Evolutionary conservation across 2,329 filamentous ascomycete species (phyloP), one percentile per base, ranked within the genome.

Genomic region (Capronia coronata): DNA sequence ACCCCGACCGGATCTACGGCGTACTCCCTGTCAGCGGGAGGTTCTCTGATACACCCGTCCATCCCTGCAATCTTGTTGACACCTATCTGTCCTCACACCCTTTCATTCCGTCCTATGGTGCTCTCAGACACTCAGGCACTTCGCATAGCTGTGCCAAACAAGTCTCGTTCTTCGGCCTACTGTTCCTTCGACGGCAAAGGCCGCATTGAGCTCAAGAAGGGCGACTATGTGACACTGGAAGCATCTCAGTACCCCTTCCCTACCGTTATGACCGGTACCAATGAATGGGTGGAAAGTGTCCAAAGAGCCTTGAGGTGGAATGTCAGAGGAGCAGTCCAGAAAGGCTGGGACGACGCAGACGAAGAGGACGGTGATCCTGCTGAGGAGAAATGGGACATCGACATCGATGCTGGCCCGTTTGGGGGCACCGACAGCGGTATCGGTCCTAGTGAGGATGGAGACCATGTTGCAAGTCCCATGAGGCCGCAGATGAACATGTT

Each of bases 151-250:
- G 83, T 98, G 10, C 93, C 93, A 0, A 77, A 78, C 55, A 82
- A 84, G 63, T 94, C 87, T 32, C 86, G 93, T 40, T 91, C 90
- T 13, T 95, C 89, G 0, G 93, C 93, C 1, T 96, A 96, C 74
- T 96, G 91, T 65, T 88, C 89, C 34, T 98, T 98, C 65, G 93
- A 98, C 65, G 93, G 93, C 67, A 98, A 97, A 68, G 90, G 89
- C 48, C 88, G 93, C 43, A 80, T 98, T 37, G 91, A 98, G 69
- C 81, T 98, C 29, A 84, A 84, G 55, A 87, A 91, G 63, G 93
- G 93, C 46, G 93, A 98, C 69, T 87, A 91, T 62, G 93, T 98
- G 65, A 96, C 91, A 53, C 93, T 98, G 62, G 88, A 91, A 34
- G 93, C 93, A 2, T 94, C 87, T 23, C 89, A 94, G 65, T 98